Conservation (phyloP, 2,329 filamentous ascomycete genomes). For the Botryotinia convoluta region DNA sequence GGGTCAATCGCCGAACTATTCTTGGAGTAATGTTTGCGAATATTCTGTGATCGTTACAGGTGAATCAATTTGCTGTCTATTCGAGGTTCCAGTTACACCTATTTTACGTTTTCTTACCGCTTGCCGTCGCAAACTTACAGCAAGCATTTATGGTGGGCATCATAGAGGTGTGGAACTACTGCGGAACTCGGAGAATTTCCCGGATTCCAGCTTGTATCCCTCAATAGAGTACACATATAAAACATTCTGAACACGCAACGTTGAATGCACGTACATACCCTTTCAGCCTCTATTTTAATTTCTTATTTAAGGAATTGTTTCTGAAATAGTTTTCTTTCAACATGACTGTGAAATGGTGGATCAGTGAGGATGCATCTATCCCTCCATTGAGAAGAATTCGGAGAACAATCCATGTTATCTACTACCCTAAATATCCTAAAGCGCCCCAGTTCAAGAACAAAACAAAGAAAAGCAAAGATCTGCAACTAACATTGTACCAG, state of each 20-base stretch:
- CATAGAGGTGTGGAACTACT: conserved; percentile 6
- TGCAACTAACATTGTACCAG: neutral
- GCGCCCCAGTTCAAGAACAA: neutral
- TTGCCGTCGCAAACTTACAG: conserved; percentile 17
- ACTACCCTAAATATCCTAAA: neutral
- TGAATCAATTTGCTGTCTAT: conserved; percentile 1
- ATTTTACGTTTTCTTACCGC: conserved; percentile 14
- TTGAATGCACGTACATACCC: conserved; percentile 1
- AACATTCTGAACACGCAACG: conserved; percentile 1
- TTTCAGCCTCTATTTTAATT: neutral
- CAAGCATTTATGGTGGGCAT: conserved; percentile 7
- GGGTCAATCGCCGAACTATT: neutral
- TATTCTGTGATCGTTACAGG: neutral
- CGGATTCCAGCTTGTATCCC: conserved; percentile 14
- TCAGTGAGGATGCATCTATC: neutral
- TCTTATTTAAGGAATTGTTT: neutral
- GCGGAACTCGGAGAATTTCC: conserved; percentile 15
- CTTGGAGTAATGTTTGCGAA: conserved; percentile 13
- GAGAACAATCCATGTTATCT: conserved; percentile 14
- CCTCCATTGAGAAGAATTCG: conserved; percentile 5
- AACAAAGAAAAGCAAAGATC: conserved; percentile 16
- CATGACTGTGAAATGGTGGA: neutral
- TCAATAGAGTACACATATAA: neutral
- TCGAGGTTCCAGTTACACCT: conserved; percentile 17
- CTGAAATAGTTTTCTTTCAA: neutral